Conservation (phyloP, 371 early-diverging fungal genomes). For the Syncephalastrum contaminatum region DNA sequence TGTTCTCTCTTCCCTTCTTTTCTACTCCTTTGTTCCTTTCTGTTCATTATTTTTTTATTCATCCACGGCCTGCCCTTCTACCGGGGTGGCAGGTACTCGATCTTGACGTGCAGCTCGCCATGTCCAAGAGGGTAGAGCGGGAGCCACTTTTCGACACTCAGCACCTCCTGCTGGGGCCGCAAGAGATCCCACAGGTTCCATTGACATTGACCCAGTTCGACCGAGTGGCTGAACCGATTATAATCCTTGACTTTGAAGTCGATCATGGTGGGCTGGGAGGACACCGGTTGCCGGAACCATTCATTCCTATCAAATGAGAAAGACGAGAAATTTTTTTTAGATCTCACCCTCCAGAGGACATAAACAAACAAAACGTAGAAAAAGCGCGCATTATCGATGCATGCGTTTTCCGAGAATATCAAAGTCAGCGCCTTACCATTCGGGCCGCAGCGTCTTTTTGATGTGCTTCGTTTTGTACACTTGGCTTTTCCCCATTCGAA, state of each 20-base stretch:
- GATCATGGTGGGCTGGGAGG: constrained; percentile 45
- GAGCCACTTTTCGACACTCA: constrained; percentile 35
- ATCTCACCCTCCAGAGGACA: not conserved
- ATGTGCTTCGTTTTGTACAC: constrained; percentile 75
- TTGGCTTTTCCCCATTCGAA: constrained; percentile 54
- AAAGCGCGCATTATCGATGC: not conserved
- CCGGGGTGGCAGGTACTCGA: constrained; percentile 20
- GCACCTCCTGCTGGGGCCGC: constrained; percentile 26
- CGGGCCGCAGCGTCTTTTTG: constrained; percentile 74
- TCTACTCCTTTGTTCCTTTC: no score
- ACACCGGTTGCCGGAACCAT: constrained; percentile 23
- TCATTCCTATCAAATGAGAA: constrained; percentile 32
- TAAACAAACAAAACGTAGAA: constrained; percentile 1
- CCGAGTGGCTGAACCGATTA: constrained; percentile 62
- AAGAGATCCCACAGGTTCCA: constrained; percentile 59
- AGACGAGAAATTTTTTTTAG: constrained; percentile 6
- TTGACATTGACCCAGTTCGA: constrained; percentile 60
- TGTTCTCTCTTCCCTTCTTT: constrained; percentile 6
- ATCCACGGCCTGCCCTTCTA: no score
- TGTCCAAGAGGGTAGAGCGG: constrained; percentile 39
- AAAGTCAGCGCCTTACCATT: constrained; percentile 46
- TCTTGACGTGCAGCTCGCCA: constrained; percentile 39
- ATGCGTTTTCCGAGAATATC: not conserved
- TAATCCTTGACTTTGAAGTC: constrained; percentile 68
- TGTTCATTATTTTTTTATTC: not conserved